Base-by-base conservation (phyloP, 441 rosid species). In the Eutrema salsugineum region DNA sequence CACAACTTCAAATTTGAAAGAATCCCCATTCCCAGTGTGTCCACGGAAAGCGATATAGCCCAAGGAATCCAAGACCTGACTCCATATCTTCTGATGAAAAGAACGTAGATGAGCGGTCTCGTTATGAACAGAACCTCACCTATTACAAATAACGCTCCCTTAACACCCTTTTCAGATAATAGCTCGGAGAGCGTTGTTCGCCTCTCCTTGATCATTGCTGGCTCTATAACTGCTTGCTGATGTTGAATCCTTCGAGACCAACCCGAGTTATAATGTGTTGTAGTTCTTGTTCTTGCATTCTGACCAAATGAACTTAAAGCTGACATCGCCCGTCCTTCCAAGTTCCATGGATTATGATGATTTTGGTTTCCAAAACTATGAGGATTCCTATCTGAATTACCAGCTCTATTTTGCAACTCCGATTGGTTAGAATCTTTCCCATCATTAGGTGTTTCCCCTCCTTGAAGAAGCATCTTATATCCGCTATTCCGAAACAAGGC, bases 391-490 rank as follows among this genome's bases (percentile, higher is more conserved):
- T 80, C 81, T 22, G 58, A 70, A 59, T 48, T 62, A 28, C 76
- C 78, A 43, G 28, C 32, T 48, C 71, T 71, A 22, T 67, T 77
- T 71, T 80, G 88, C 39, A 81, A 77, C 74, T 50, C 73, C 22
- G 85, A 46, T 71, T 68, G 43, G 42, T 84, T 80, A 17, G 71
- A 55, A 57, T 78, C 73, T 60, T 79, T 80, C 68, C 83, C 96
- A 35, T 68, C 78, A 74, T 88, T 93, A 64, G 85, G 84, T 39
- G 87, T 88, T 80, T 87, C 93, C 32, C 96, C 96, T 27, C 98
- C 98, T 64, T 89, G 93, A 63, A 93, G 86, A 81, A 93, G 91
- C 97, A 95, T 93, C 86, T 80, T 91, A 79, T 89, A 95, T 50
- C 99, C 96, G 50, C 93, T 79, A 66, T 83, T 78, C 40, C 78